Evolutionary conservation across 2,329 filamentous ascomycete genomes (phyloP), one percentile per base, ranked within the genome.

Genomic region (Talaromyces piceae): DNA sequence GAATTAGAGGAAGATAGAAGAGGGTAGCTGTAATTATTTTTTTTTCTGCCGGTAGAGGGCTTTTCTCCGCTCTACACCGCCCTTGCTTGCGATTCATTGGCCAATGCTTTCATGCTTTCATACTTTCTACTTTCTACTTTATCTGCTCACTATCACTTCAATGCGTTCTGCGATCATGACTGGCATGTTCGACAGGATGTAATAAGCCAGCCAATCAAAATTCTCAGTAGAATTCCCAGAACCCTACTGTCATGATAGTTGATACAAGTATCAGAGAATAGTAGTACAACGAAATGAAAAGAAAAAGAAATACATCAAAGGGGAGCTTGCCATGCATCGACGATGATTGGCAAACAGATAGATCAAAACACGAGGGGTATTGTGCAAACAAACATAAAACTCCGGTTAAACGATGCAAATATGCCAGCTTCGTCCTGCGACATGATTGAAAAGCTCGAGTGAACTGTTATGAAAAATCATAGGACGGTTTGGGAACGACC

Each of bases 401-500:
- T 47, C 43, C 47, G 41, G 37, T 39, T 12, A 46, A n/a, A n/a
- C n/a, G n/a, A n/a, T n/a, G n/a, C n/a, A n/a, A n/a, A n/a, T n/a
- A n/a, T n/a, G n/a, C n/a, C n/a, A n/a, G n/a, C n/a, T n/a, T n/a
- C n/a, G n/a, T n/a, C 18, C 31, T 37, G 7, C 13, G n/a, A 18
- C 6, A 37, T 18, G 11, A 37, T 16, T 18, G 31, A 37, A 33
- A 37, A 37, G 5, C 8, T 8, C 8, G 30, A 37, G n/a, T 37
- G 3, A 8, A 12, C n/a, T 18, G 16, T 37, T 18, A 37, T 18
- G 33, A 37, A 18, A 37, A 37, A 20, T 37, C 20, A 20, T 18
- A 37, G 9, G 58, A 54, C 39, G 51, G 50, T 5, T 56, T 57
- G 5, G 57, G 39, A 26, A 73, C 83, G 49, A 93, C 80, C 53